Conservation (phyloP, 2,329 filamentous ascomycete species). For the Decorospora gaudefroyi region DNA sequence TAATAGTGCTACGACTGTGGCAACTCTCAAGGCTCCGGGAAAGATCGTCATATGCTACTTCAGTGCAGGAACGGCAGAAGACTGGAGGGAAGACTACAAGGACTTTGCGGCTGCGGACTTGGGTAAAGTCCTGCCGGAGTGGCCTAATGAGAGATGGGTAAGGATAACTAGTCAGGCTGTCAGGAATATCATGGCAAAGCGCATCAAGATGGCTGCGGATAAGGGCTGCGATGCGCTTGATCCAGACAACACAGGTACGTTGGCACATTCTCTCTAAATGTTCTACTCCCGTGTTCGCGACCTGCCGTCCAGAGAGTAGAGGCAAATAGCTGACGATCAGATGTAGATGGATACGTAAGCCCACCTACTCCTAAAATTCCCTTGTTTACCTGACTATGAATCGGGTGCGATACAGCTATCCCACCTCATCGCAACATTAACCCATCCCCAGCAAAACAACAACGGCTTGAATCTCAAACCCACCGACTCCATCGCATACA, state of each 20-base stretch:
- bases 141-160: slow-evolving; percentile 42
- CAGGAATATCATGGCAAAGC: slow-evolving; percentile 37
- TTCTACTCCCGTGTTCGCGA: too few relatives aligned
- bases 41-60: slow-evolving; percentile 43
- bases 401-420: too few relatives aligned
- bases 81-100: slow-evolving; percentile 37
- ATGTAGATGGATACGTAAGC: slow-evolving; percentile 30
- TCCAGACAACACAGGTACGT: slow-evolving; percentile 40
- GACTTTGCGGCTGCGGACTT: slow-evolving; percentile 31
- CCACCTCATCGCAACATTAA: slow-evolving; percentile 16
- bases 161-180: slow-evolving; percentile 28
- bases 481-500: slow-evolving; percentile 34
- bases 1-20: slow-evolving; percentile 28
- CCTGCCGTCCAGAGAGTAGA: too few relatives aligned
- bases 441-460: slow-evolving; percentile 34
- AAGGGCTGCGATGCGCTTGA: slow-evolving; percentile 44
- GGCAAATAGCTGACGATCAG: neutral
- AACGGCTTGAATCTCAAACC: slow-evolving; percentile 33
- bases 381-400: neutral
- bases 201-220: slow-evolving; percentile 36
- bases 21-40: slow-evolving; percentile 28
- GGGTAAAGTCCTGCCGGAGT: slow-evolving; percentile 36
- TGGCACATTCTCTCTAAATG: too few relatives aligned
- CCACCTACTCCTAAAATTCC: neutral
- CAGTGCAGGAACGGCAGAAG: slow-evolving; percentile 38